Evolutionary conservation across 192 early-diverging fungal species (phyloP).

Genomic region (Nowakowskiella sp.): DNA sequence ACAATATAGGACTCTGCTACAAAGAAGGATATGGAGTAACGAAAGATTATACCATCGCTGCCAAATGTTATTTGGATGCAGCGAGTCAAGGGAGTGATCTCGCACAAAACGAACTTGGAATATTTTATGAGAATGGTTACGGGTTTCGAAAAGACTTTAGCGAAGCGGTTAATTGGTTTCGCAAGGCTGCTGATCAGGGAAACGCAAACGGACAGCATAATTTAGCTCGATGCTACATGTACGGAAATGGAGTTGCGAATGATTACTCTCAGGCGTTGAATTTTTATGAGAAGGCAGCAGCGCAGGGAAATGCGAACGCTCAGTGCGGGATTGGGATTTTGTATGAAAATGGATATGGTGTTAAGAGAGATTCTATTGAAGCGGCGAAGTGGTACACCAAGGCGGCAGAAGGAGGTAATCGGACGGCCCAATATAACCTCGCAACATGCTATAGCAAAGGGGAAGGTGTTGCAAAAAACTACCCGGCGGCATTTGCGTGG

Average conservation of each 20-base stretch:
- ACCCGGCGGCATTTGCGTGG: slow-evolving; percentile 12
- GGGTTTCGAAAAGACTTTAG: slow-evolving; percentile 8
- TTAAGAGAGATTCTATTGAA: slow-evolving; percentile 17
- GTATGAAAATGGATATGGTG: neutral
- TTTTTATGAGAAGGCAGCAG: slow-evolving; percentile 1
- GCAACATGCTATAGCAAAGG: slow-evolving; percentile 11
- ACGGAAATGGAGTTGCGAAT: slow-evolving; percentile 6
- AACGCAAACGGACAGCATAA: slow-evolving; percentile 13
- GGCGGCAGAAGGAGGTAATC: slow-evolving; percentile 49
- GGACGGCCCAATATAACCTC: slow-evolving; percentile 37
- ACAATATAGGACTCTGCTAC: slow-evolving; percentile 7
- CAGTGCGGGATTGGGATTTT: neutral
- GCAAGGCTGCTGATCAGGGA: slow-evolving; percentile 17
- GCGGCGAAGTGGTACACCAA: slow-evolving; percentile 46
- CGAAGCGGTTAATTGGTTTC: slow-evolving; percentile 13
- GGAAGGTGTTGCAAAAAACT: slow-evolving; percentile 10
- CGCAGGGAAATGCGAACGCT: slow-evolving; percentile 1
- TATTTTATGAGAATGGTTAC: slow-evolving; percentile 15
- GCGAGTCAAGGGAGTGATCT: slow-evolving; percentile 13
- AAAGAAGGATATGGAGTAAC: slow-evolving; percentile 5
- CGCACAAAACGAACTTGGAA: slow-evolving; percentile 2
- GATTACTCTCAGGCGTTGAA: neutral
- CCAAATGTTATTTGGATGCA: neutral
- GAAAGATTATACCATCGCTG: neutral
- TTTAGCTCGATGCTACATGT: slow-evolving; percentile 8